These are phyloP conservation scores for Lepiota subincarnata DNA, from an alignment of 768 basidiomycete species.

Conservation along the genomic window DNA sequence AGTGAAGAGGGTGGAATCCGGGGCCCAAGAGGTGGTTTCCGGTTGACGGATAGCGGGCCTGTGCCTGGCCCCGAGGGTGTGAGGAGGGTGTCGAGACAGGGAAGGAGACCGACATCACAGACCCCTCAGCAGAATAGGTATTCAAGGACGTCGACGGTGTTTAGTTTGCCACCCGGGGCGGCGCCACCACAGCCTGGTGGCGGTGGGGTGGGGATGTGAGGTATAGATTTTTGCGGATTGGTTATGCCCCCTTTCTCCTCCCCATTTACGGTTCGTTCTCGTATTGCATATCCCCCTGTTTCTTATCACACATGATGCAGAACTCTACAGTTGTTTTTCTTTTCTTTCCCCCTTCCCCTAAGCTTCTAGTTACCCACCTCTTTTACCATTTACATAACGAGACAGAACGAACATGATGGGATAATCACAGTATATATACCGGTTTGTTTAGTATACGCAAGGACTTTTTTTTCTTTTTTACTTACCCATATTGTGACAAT, in stretches of 20 bases:
- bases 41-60: slow-evolving; percentile 78
- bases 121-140: slow-evolving; percentile 63
- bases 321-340: slow-evolving; percentile 15
- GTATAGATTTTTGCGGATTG: slow-evolving; percentile 12
- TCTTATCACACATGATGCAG: slow-evolving; percentile 13
- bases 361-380: slow-evolving; percentile 9
- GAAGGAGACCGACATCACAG: slow-evolving; percentile 59
- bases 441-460: neutral
- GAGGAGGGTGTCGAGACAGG: slow-evolving; percentile 67
- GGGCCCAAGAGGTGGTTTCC: slow-evolving; percentile 56
- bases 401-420: slow-evolving; percentile 10
- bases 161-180: slow-evolving; percentile 69
- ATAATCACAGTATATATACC: neutral
- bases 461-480: neutral
- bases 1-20: slow-evolving; percentile 19
- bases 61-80: slow-evolving; percentile 78
- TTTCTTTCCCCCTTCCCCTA: too few relatives aligned
- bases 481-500: neutral
- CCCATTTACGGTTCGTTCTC: slow-evolving; percentile 4
- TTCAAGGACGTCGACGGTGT: slow-evolving; percentile 54
- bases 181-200: slow-evolving; percentile 52
- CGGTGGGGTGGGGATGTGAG: slow-evolving; percentile 13
- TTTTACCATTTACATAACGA: slow-evolving; percentile 8
- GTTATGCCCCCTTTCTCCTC: slow-evolving; percentile 10
- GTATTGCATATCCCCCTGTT: slow-evolving; percentile 8